Percentiles rank a stretch among this genome's conserved stretches.
phyloP scores from a whole-genome alignment of 106 monocot species.

The Posidonia australis region DNA sequence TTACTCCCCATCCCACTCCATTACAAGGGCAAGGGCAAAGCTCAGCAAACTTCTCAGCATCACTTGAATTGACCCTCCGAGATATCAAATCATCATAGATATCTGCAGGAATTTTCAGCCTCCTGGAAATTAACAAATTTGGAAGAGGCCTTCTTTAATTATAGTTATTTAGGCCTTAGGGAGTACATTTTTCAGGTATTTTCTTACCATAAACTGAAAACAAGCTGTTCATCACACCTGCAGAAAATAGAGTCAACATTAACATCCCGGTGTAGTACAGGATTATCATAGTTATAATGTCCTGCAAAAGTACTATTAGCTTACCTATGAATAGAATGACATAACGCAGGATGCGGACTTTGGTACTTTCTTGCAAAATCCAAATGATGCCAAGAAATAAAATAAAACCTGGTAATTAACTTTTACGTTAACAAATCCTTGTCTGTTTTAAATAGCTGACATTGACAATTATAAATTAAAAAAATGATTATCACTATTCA shows the following conservation, averaged over 20 bases:
- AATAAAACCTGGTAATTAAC: conserved; percentile 61
- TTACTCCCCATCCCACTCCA: conserved; percentile 30
- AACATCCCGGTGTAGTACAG: neutral
- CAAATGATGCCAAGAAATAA: conserved; percentile 68
- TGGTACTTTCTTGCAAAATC: conserved; percentile 78
- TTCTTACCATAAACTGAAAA: conserved; percentile 30
- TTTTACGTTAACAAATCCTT: neutral
- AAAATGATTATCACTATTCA: neutral
- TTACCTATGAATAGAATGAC: conserved; percentile 36
- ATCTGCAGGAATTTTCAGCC: conserved; percentile 16
- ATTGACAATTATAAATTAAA: neutral
- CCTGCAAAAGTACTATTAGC: neutral
- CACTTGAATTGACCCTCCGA: conserved; percentile 26
- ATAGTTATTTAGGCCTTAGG: neutral
- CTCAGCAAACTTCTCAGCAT: conserved; percentile 32
- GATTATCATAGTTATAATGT: neutral
- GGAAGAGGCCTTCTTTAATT: neutral
- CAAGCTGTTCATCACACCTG: conserved; percentile 35
- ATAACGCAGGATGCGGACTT: conserved; percentile 60
- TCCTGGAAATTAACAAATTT: neutral
- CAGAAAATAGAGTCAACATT: neutral
- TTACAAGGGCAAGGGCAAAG: conserved; percentile 28
- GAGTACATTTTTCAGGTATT: neutral
- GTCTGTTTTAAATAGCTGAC: neutral
- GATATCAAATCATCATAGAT: conserved; percentile 32